These are phyloP conservation scores for Aspergillus affinis DNA, from an alignment of 495 filamentous ascomycete species.

Conservation along the genomic window DNA sequence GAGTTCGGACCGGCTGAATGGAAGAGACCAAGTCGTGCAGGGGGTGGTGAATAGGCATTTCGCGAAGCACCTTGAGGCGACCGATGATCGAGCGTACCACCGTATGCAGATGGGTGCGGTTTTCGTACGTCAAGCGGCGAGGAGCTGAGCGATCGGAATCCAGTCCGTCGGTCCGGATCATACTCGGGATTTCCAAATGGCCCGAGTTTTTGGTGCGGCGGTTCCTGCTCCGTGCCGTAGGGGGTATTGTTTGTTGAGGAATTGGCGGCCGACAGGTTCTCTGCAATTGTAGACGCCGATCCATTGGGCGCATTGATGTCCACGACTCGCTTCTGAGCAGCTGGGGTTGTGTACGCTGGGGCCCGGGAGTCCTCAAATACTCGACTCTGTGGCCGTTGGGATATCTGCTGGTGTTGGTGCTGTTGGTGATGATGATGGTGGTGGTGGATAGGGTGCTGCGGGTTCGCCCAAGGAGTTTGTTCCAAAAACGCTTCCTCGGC, in stretches of 20 bases:
- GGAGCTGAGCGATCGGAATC: constrained; percentile 44
- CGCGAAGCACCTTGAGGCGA: constrained; percentile 27
- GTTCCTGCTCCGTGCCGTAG: constrained; percentile 44
- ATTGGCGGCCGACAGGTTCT: constrained; percentile 27
- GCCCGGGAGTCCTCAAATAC: constrained; percentile 29
- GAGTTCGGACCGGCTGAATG: constrained; percentile 32
- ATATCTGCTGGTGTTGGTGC: constrained; percentile 51
- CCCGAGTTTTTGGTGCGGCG: constrained; percentile 23
- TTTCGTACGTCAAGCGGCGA: constrained; percentile 49
- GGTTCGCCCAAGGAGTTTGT: constrained; percentile 84
- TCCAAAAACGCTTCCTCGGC: constrained; percentile 80
- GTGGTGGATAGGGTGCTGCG: constrained; percentile 74
- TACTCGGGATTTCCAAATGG: constrained; percentile 38
- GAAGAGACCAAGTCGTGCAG: constrained; percentile 40
- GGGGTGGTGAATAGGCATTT: constrained; percentile 39
- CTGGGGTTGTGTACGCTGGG: constrained; percentile 52
- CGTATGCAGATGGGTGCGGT: constrained; percentile 32
- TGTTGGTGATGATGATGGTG: constrained; percentile 28
- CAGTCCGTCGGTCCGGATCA: constrained; percentile 38
- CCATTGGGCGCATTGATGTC: constrained; percentile 55
- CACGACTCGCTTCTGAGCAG: constrained; percentile 50
- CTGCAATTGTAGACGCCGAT: constrained; percentile 56
- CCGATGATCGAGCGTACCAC: constrained; percentile 27
- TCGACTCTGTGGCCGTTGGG: constrained; percentile 36
- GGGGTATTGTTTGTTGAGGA: constrained; percentile 49